Evolutionary conservation across 2,329 filamentous ascomycete species (phyloP), one percentile per base, ranked within the genome.

Genomic region (Didymella keratinophila): DNA sequence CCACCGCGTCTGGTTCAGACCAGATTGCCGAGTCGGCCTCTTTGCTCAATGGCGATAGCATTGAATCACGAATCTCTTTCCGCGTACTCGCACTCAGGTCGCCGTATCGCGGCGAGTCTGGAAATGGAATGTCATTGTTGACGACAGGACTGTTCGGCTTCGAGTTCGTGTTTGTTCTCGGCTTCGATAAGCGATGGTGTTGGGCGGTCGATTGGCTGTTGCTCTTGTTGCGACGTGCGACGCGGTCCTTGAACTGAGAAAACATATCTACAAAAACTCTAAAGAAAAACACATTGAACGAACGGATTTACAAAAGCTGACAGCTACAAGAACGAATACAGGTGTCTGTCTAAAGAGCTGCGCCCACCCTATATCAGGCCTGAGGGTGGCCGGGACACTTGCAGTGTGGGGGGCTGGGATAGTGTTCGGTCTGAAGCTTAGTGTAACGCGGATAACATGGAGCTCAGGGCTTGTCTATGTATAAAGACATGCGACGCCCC

Each of bases 81-180:
- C 73, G 66, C 6, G 69, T 66, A 27, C 60, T 68, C 23, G 60
- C 61, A 60, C 67, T 72, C 20, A 72, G 51, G 44, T 75, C 66
- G 69, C 52, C 60, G 65, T 36, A 36, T 36, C 32, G 32, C n/a
- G 71, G 65, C 5, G 62, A 60, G 8, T 65, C 52, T 11, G 71
- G 68, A 20, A 54, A 58, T 2, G 71, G 66, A 10, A 68, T 67
- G 20, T 69, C 69, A 42, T 54, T 45, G n/a, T 63, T 62, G 28
- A 60, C 52, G 44, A 42, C 49, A 34, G 51, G 60, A 54, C 60
- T 62, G 50, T 39, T 64, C 37, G 20, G 32, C 10, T 62, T 66
- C 18, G 72, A 73, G 49, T 76, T 75, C 28, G 68, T 70, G 58
- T 74, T 76, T 10, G 75, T 76, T 63, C 70, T 76, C 8, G 75